These are phyloP conservation scores for Phylloporus sp. DNA, from an alignment of 1,284 basidiomycete genomes.

Conservation along the genomic window DNA sequence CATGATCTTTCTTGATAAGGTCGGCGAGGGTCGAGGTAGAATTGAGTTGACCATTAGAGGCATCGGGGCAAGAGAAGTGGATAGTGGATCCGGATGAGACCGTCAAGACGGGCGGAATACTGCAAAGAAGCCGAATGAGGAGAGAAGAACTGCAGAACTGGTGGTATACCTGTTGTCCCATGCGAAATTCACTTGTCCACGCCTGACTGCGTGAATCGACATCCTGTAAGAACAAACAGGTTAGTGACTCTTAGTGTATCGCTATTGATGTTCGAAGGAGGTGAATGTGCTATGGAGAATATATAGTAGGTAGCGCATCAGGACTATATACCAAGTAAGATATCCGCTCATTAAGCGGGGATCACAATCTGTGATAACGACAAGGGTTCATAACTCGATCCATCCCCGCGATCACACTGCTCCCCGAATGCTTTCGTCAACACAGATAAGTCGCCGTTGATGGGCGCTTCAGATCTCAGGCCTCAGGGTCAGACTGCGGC, in stretches of 20 bases:
- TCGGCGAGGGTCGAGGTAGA: conserved; percentile 43
- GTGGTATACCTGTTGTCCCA: conserved; percentile 60
- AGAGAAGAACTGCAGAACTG: not conserved
- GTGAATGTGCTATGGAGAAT: not conserved
- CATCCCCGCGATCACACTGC: no score
- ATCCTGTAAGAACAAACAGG: not conserved
- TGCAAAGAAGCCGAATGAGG: conserved; percentile 24
- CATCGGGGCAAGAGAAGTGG: conserved; percentile 63
- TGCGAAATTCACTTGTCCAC: conserved; percentile 35
- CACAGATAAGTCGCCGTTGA: no score
- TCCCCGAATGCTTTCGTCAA: no score
- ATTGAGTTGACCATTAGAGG: conserved; percentile 62
- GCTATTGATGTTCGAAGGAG: no score
- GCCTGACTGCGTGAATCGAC: conserved; percentile 41
- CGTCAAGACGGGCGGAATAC: conserved; percentile 53
- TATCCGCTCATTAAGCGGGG: no score
- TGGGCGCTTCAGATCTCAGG: no score
- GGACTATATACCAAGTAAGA: conserved; percentile 18
- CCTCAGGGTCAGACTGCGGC: no score
- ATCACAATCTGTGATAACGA: no score
- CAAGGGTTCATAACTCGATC: no score
- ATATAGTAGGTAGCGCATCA: conserved; percentile 19
- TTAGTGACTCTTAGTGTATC: not conserved
- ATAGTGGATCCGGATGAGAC: conserved; percentile 58
- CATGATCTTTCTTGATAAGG: conserved; percentile 47